A percentile compares a stretch with the other conserved stretches of the same genome.
Evolutionary conservation across 176 grass and related monocot species (phyloP).

Genomic region (Oropetium thomaeum): DNA sequence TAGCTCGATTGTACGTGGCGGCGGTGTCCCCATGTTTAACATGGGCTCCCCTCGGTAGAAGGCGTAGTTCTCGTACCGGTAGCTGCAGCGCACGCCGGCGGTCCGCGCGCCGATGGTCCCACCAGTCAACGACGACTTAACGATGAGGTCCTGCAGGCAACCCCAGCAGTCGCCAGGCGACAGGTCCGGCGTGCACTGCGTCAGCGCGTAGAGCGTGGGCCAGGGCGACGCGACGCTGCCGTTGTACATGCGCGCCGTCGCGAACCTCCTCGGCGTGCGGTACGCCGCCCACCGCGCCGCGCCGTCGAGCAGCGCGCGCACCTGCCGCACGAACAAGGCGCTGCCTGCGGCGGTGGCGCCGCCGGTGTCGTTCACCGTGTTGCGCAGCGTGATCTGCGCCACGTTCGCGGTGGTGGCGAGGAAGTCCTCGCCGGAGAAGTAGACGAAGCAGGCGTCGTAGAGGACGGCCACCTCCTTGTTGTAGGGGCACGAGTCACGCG

Average conservation of each 20-base stretch:
- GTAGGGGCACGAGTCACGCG: background rate
- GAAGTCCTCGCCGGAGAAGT: conserved; percentile 39
- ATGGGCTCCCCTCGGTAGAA: conserved; percentile 23
- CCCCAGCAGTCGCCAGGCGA: conserved; percentile 14
- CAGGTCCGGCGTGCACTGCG: conserved; percentile 53
- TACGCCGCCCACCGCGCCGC: conserved; percentile 21
- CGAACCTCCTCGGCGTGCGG: conserved; percentile 22
- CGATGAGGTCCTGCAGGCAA: conserved; percentile 22
- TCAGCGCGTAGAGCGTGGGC: conserved; percentile 30
- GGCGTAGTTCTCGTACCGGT: conserved; percentile 36
- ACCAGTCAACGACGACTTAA: background rate
- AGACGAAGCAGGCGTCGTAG: conserved; percentile 38
- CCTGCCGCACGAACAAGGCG: background rate
- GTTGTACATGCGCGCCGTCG: conserved; percentile 29
- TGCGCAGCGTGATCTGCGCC: conserved; percentile 7
- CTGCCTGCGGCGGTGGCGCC: background rate
- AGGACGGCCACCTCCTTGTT: conserved; percentile 22
- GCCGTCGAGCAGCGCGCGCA: conserved; percentile 14
- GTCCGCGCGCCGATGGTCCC: conserved; percentile 26
- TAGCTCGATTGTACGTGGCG: too few species aligned
- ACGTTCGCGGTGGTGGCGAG: background rate
- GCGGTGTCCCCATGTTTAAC: background rate
- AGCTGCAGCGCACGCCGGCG: conserved; percentile 26
- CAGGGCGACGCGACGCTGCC: background rate
- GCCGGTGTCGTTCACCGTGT: background rate